Conservation (phyloP, 805 yeast genomes). For the Clavispora fructus region DNA sequence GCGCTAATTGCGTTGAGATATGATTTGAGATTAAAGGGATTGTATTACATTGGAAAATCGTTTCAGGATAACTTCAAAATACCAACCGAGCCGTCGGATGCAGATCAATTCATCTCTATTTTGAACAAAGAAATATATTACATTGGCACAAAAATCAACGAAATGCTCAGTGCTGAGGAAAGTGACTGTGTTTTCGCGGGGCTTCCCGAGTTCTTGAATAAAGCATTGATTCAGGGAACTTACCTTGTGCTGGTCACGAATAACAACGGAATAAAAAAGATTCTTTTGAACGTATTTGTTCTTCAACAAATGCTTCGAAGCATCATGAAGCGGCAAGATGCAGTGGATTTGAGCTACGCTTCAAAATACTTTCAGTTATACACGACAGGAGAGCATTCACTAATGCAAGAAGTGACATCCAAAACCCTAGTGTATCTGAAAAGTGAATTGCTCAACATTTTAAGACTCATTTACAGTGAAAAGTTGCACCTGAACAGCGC, state of each 20-base stretch:
- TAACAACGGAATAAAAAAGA: constrained; percentile 52
- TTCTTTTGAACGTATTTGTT: constrained; percentile 57
- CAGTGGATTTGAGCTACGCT: constrained; percentile 49
- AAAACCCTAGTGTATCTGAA: constrained; percentile 32
- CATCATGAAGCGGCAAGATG: constrained; percentile 46
- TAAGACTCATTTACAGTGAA: constrained; percentile 48
- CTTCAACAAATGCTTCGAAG: constrained; percentile 66
- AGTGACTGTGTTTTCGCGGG: constrained; percentile 37
- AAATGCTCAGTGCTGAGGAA: constrained; percentile 27
- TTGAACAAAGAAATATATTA: constrained; percentile 46
- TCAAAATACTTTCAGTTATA: constrained; percentile 53
- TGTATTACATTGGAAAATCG: constrained; percentile 48
- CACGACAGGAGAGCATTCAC: constrained; percentile 43
- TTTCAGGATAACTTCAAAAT: constrained; percentile 47
- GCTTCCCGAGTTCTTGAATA: constrained; percentile 46
- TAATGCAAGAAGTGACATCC: constrained; percentile 35
- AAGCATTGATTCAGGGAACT: constrained; percentile 48
- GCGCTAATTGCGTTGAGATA: constrained; percentile 48
- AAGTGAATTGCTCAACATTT: constrained; percentile 46
- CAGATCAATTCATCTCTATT: constrained; percentile 49
- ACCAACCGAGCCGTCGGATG: constrained; percentile 53
- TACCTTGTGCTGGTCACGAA: constrained; percentile 46
- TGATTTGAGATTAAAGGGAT: constrained; percentile 50
- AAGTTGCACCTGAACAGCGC: constrained; percentile 36
- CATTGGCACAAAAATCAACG: constrained; percentile 38